Conservation (phyloP, 768 basidiomycete species). For the Daedalea quercina region DNA sequence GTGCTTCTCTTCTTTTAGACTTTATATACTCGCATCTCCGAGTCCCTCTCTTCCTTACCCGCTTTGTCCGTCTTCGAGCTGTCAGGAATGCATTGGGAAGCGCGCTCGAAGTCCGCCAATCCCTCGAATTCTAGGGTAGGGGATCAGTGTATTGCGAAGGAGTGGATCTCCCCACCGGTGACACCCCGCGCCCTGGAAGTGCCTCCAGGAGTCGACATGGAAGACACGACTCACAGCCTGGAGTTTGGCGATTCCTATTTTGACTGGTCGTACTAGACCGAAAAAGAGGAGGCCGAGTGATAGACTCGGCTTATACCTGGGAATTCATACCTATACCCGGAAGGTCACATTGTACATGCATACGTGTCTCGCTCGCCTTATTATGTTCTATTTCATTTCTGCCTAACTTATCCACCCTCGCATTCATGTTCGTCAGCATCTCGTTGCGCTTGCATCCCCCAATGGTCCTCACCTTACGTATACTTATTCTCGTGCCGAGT, state of each 20-base stretch:
- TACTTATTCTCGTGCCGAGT: no score
- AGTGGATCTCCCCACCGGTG: conserved; percentile 24
- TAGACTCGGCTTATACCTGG: background rate
- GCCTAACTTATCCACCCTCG: background rate
- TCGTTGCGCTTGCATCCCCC: background rate
- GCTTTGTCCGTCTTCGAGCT: conserved; percentile 64
- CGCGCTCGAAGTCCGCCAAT: conserved; percentile 31
- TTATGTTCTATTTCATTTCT: background rate
- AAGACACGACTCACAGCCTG: conserved; percentile 15
- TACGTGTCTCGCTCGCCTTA: background rate
- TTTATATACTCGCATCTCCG: conserved; percentile 57
- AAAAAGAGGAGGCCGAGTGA: background rate
- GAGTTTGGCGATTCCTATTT: conserved; percentile 22
- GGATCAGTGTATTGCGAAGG: conserved; percentile 12
- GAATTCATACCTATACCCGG: background rate
- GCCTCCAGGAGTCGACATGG: conserved; percentile 10
- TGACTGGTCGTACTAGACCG: conserved; percentile 22
- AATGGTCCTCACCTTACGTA: background rate
- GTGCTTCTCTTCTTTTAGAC: conserved; percentile 30
- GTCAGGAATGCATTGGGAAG: conserved; percentile 70
- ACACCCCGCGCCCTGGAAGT: conserved; percentile 18
- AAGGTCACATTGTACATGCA: background rate
- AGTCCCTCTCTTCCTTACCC: conserved; percentile 50
- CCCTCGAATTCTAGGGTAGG: conserved; percentile 4
- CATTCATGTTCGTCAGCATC: background rate